Evolutionary conservation across 1,284 basidiomycete species (phyloP), one percentile per base, ranked within the genome.

Genomic region (Malassezia caprae): DNA sequence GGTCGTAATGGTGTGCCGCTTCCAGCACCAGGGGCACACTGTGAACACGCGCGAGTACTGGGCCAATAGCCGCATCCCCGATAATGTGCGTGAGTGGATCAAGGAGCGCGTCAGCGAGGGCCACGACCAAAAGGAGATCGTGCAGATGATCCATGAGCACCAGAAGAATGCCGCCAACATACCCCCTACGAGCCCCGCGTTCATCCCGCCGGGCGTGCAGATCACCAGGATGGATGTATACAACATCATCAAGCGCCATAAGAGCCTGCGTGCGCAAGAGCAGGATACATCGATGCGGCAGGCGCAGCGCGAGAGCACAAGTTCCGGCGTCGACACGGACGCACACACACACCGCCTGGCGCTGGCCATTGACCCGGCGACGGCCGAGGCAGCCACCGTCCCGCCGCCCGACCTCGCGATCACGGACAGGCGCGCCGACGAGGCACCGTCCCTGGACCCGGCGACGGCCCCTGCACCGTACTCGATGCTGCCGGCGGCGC

Each of bases 81-180:
- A 57, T 26, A 57, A 57, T 47, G 55, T 57, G 51, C 55, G 55
- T 7, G 55, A 57, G 8, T 57, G 55, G 55, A 57, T 57, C 40
- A 51, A 48, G 41, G 55, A 57, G 8, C 49, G 55, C 15, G 55
- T 57, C 4, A 39, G 26, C 19, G 55, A 57, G 37, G 55, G 55
- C 4, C 55, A 46, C 24, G 55, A 57, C 37, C 55, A 57, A 41
- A 57, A 57, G 19, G 55, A 57, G 32, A 57, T 57, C 17, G 55
- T 57, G 17, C 55, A 57, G 26, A 57, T 57, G 55, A 57, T 57
- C 55, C 55, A 57, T 24, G 55, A 57, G 15, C 55, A 57, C 35
- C 55, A 57, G 34, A 51, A 52, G 19, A 52, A 50, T 28, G 49
- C 49, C 1, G 31, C 49, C 24, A 52, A 42, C 41, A 52, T 52